phyloP scores from a whole-genome alignment of 306 rosid species.

The Fragaria nilgerrensis region DNA sequence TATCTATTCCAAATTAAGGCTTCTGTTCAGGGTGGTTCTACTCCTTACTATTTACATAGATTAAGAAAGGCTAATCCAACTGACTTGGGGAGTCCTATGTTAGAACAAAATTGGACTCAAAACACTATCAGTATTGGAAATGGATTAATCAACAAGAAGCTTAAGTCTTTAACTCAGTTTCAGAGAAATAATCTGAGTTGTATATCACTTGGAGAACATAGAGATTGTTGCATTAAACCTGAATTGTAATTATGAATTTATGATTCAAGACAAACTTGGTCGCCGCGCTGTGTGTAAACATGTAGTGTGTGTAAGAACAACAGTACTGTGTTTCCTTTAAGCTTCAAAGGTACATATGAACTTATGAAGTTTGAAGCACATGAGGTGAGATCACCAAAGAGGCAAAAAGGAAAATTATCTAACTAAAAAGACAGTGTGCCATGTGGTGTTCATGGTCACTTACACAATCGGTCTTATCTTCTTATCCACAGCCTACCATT shows the following conservation, averaged over 20 bases:
- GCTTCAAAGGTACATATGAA: too few species aligned
- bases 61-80: not conserved
- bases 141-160: too few species aligned
- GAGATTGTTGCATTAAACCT: too few species aligned
- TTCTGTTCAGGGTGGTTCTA: not conserved
- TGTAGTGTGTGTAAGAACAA: not conserved
- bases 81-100: not conserved
- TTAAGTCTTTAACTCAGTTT: too few species aligned
- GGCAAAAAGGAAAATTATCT: not conserved
- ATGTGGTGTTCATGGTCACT: not conserved
- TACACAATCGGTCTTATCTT: not conserved
- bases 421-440: not conserved
- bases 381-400: not conserved
- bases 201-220: too few species aligned
- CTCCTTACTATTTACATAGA: not conserved
- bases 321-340: not conserved
- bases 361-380: not conserved
- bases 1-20: not conserved
- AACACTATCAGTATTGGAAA: too few species aligned
- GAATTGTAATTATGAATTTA: too few species aligned
- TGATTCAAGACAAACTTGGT: not conserved
- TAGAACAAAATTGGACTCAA: too few species aligned
- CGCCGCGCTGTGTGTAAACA: not conserved
- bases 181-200: too few species aligned
- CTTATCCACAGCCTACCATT: not conserved